Evolutionary conservation across 2,329 filamentous ascomycete genomes (phyloP).

Genomic region (Epichloe glyceriae): DNA sequence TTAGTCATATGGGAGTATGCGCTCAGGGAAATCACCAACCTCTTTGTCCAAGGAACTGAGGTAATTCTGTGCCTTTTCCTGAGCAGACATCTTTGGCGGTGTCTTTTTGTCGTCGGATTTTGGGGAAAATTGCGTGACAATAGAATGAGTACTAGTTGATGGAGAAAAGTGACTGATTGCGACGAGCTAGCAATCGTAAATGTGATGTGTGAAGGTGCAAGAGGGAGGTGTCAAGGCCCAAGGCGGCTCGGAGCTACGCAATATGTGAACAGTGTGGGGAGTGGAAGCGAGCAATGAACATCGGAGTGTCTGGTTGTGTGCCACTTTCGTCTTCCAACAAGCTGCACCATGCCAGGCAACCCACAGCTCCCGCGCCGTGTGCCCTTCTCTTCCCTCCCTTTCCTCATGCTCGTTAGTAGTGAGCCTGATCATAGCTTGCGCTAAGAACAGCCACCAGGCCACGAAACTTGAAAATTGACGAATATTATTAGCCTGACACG

Average conservation of each 20-base stretch:
- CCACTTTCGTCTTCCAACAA: too few species aligned
- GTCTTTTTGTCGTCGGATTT: slow-evolving; percentile 6
- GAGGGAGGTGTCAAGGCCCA: slow-evolving; percentile 6
- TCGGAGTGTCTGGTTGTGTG: not conserved
- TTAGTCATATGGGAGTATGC: not conserved
- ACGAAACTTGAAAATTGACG: too few species aligned
- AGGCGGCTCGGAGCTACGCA: slow-evolving; percentile 1
- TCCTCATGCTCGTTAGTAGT: too few species aligned
- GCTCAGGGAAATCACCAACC: slow-evolving; percentile 37
- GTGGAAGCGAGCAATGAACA: slow-evolving; percentile 8
- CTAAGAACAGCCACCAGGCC: too few species aligned
- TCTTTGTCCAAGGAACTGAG: slow-evolving; percentile 71
- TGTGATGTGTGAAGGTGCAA: not conserved
- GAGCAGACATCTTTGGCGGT: slow-evolving; percentile 48
- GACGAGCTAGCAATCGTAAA: not conserved
- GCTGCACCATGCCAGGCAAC: not conserved
- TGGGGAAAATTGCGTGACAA: slow-evolving; percentile 6
- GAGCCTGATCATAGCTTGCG: too few species aligned
- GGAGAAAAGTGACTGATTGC: slow-evolving; percentile 8
- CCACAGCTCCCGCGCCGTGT: not conserved
- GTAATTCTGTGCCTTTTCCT: slow-evolving; percentile 66
- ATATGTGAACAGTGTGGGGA: slow-evolving; percentile 11
- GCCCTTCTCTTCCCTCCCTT: not conserved
- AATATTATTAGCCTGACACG: too few species aligned
- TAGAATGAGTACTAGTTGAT: not conserved